Base-by-base conservation (phyloP, 1,284 basidiomycete species). In the Ganoderma resinaceum region DNA sequence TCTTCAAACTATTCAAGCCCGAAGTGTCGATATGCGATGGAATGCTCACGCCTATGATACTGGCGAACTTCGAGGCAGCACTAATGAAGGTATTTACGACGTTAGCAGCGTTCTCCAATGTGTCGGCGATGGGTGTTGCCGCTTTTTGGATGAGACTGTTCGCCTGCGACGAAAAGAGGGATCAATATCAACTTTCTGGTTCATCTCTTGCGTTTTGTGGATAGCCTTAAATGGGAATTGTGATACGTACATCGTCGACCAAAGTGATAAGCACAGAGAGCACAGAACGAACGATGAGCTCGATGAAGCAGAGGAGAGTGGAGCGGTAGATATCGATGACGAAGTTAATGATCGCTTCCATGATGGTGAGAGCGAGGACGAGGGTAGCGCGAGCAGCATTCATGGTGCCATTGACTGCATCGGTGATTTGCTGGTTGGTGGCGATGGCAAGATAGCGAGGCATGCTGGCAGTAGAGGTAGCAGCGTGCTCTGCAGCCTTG, bases 301-400 rank as follows among this genome's bases (percentile, higher is more conserved):
- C 95, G 72, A 98, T 83, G 72, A 97, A 95, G 81, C 97, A 99
- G 62, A 98, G 85, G 74, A 98, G 91, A 1, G 96, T 91, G 4
- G 94, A 95, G 46, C 95, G 91, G 79, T 98, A 99, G 64, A 92
- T 89, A 80, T 96, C 93, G 74, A 98, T 89, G 68, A 98, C 88
- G 80, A 98, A 99, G 74, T 95, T 93, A 80, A 97, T 92, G 74
- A 97, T 89, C 0, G 85, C 89, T 77, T 97, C 93, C 87, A 97
- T 92, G 52, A 91, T 84, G 0, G 92, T 96, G 68, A 97, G 83
- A 3, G 92, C 83, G 49, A 95, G 82, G 40, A 94, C 83, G 65
- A 97, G 85, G 5, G 90, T 87, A 7, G 83, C 88, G 33, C 94
- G 91, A 20, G 95, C 90, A 16, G 87, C 94, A 63, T 92, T 85